Evolutionary conservation across 805 yeast genomes (phyloP).

Genomic region (Wickerhamiella alocasiicola): DNA sequence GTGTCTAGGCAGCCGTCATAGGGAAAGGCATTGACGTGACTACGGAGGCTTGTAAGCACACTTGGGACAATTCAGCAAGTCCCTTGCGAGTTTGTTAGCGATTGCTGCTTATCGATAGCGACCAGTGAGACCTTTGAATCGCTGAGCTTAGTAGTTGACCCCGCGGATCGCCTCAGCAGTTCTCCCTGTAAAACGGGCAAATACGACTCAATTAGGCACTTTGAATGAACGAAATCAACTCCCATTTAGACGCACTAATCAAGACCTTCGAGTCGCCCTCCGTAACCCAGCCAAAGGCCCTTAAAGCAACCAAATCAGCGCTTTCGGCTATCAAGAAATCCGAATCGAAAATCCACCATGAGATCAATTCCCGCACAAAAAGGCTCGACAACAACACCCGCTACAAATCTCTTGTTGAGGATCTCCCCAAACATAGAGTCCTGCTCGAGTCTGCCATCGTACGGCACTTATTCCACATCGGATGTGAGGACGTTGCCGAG

Average conservation of each 20-base stretch:
- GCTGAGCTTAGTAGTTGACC: too few species aligned
- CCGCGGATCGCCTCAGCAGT: neutral
- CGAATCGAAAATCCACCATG: slow-evolving; percentile 25
- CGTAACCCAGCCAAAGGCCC: neutral
- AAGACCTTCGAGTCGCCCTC: neutral
- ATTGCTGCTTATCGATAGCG: too few species aligned
- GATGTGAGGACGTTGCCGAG: slow-evolving; percentile 32
- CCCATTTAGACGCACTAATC: neutral
- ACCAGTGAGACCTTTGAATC: too few species aligned
- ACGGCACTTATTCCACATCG: slow-evolving; percentile 37
- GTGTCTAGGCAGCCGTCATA: too few species aligned
- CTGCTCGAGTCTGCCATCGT: slow-evolving; percentile 30
- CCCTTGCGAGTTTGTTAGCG: too few species aligned
- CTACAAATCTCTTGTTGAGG: neutral
- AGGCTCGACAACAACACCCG: slow-evolving; percentile 11
- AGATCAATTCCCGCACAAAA: slow-evolving; percentile 23
- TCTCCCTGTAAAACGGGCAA: too few species aligned
- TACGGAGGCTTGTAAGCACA: too few species aligned
- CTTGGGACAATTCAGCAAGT: too few species aligned
- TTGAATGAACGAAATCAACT: neutral
- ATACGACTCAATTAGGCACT: too few species aligned
- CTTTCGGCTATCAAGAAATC: neutral
- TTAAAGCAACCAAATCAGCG: neutral
- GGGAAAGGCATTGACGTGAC: too few species aligned
- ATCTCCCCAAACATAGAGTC: neutral